These are phyloP conservation scores for Dendrobium nobile DNA, from an alignment of 106 monocot genomes.

Conservation along the genomic window DNA sequence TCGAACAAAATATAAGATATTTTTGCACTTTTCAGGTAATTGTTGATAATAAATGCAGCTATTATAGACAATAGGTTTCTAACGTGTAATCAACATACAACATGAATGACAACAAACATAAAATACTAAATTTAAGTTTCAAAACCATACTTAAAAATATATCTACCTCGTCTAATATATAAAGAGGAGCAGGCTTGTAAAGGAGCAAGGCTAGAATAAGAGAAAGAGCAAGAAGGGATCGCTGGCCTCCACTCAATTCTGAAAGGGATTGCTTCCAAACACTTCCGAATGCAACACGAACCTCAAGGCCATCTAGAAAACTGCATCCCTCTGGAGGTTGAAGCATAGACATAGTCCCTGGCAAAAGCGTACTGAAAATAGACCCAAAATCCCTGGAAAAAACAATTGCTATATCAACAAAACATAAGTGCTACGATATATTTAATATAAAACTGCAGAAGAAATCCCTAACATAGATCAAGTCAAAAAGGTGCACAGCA, in stretches of 20 bases:
- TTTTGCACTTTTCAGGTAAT: no score
- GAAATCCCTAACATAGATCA: background rate
- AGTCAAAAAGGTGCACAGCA: background rate
- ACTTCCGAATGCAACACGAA: constrained; percentile 97
- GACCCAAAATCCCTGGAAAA: constrained; percentile 94
- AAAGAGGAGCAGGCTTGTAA: constrained; percentile 98
- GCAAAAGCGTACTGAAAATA: constrained; percentile 90
- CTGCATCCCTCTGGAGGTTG: constrained; percentile 79
- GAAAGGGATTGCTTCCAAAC: constrained; percentile 99
- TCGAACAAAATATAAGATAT: no score
- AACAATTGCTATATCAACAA: background rate
- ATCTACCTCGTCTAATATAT: constrained; percentile 96
- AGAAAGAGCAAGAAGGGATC: constrained; percentile 98
- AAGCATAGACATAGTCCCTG: constrained; percentile 93
- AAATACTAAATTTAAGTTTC: background rate
- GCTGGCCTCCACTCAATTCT: constrained; percentile 93
- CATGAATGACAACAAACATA: background rate
- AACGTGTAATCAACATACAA: background rate
- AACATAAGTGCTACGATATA: background rate
- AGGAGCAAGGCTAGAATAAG: constrained; percentile 91
- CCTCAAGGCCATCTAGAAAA: constrained; percentile 96
- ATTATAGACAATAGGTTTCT: no score
- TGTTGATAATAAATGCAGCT: no score
- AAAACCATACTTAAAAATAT: background rate
- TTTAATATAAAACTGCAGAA: background rate